Evolutionary conservation across 2,329 filamentous ascomycete species (phyloP).

Genomic region (Penicillium paneum): DNA sequence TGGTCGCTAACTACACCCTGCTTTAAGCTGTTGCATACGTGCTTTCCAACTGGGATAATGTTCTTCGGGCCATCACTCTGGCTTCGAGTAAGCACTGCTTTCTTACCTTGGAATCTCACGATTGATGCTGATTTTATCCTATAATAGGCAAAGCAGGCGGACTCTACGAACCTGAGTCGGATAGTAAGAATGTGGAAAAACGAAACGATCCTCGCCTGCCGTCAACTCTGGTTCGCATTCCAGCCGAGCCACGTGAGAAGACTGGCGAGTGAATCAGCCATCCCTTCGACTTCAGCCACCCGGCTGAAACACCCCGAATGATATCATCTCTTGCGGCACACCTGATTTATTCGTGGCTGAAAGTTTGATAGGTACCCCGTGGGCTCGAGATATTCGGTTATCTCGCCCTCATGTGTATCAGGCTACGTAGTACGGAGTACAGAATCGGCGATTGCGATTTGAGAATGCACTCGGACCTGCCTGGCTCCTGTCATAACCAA

Average conservation of each 20-base stretch:
- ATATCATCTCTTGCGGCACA: background rate
- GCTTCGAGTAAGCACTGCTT: conserved; percentile 53
- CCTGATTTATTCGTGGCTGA: background rate
- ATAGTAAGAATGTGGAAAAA: conserved; percentile 51
- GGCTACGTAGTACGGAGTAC: background rate
- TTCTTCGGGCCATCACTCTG: conserved; percentile 62
- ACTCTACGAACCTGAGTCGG: conserved; percentile 14
- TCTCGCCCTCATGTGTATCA: background rate
- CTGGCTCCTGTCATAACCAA: background rate
- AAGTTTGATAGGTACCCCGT: background rate
- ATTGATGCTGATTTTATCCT: background rate
- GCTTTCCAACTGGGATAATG: conserved; percentile 66
- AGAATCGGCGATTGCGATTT: background rate
- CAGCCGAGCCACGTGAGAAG: conserved; percentile 29
- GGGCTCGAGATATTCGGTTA: background rate
- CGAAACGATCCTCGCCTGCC: conserved; percentile 60
- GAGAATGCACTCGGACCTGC: background rate
- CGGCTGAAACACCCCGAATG: background rate
- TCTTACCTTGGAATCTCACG: conserved; percentile 5
- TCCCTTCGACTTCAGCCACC: background rate
- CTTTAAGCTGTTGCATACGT: conserved; percentile 61
- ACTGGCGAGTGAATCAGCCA: conserved; percentile 20
- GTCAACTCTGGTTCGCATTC: conserved; percentile 45
- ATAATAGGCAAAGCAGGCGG: conserved; percentile 27
- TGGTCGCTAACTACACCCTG: conserved; percentile 3